Evolutionary conservation across 2,329 filamentous ascomycete species (phyloP).

Genomic region (Sclerotinia borealis): DNA sequence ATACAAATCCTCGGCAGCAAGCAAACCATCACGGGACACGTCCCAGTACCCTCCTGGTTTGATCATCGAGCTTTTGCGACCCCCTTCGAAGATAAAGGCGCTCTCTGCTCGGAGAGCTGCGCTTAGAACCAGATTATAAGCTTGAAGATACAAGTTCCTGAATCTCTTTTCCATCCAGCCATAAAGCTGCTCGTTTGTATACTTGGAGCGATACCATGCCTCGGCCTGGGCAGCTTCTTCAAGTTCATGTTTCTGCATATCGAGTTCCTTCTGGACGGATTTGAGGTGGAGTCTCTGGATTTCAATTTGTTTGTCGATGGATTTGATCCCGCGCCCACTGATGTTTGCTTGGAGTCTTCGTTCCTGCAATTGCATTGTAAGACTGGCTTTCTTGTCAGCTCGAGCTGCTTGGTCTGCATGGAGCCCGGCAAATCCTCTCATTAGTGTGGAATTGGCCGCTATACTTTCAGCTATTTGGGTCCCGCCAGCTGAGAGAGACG

Average conservation of each 20-base stretch:
- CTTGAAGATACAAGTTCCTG: background rate
- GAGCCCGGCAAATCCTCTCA: background rate
- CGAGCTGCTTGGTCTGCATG: background rate
- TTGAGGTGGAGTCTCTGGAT: background rate
- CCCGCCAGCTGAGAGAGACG: background rate
- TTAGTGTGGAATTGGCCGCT: background rate
- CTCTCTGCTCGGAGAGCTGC: background rate
- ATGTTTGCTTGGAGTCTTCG: slow-evolving; percentile 1
- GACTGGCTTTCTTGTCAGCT: background rate
- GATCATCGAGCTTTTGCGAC: background rate
- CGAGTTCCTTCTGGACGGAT: background rate
- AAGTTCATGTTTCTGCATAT: background rate
- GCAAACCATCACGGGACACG: slow-evolving; percentile 4
- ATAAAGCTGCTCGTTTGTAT: background rate
- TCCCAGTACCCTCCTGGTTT: slow-evolving; percentile 2
- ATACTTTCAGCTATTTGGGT: background rate
- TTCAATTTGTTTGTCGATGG: background rate
- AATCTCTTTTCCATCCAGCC: background rate
- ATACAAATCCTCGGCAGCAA: slow-evolving; percentile 10
- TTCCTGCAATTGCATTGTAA: background rate
- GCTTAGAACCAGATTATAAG: background rate
- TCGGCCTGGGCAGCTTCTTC: background rate
- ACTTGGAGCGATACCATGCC: background rate
- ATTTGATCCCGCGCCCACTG: background rate
- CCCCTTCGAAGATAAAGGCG: background rate